phyloP scores from a whole-genome alignment of 1,284 basidiomycete species.

The Moesziomyces sp. region DNA sequence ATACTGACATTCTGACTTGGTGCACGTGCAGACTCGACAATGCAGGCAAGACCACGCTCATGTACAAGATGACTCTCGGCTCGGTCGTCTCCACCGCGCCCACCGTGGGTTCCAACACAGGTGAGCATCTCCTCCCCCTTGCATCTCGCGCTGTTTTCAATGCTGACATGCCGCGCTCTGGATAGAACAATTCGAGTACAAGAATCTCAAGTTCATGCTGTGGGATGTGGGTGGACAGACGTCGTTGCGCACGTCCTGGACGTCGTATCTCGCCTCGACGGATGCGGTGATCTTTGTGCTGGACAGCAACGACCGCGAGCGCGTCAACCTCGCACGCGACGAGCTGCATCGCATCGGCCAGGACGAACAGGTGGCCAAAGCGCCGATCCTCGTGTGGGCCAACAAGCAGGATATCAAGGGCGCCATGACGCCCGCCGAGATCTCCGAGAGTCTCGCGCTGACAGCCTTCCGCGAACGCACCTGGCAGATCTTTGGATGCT shows the following conservation, averaged over 20 bases:
- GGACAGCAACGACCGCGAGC: conserved; percentile 70
- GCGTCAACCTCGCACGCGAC: conserved; percentile 69
- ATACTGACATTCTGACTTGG: not conserved
- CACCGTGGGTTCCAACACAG: conserved; percentile 70
- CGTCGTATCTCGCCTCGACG: conserved; percentile 69
- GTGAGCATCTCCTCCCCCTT: conserved; percentile 6
- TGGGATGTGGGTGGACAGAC: conserved; percentile 72
- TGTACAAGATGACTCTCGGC: conserved; percentile 72
- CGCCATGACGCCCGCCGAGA: conserved; percentile 70
- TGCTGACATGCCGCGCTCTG: not conserved
- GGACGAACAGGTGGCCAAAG: conserved; percentile 68
- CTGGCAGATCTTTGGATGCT: conserved; percentile 72
- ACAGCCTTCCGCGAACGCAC: conserved; percentile 70
- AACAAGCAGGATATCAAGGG: conserved; percentile 71
- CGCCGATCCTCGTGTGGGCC: conserved; percentile 70
- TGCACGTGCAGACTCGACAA: conserved; percentile 67
- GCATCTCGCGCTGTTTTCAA: not conserved
- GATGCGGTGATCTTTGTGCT: conserved; percentile 71
- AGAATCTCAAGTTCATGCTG: conserved; percentile 70
- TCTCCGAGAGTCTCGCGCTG: conserved; percentile 70
- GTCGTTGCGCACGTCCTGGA: conserved; percentile 69
- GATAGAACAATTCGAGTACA: conserved; percentile 69
- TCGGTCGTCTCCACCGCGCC: conserved; percentile 71
- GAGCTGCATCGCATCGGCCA: conserved; percentile 69
- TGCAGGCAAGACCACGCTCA: conserved; percentile 71